These are phyloP conservation scores for Hansenula sp. DNA, from an alignment of 1,139 yeast genomes.

Conservation along the genomic window DNA sequence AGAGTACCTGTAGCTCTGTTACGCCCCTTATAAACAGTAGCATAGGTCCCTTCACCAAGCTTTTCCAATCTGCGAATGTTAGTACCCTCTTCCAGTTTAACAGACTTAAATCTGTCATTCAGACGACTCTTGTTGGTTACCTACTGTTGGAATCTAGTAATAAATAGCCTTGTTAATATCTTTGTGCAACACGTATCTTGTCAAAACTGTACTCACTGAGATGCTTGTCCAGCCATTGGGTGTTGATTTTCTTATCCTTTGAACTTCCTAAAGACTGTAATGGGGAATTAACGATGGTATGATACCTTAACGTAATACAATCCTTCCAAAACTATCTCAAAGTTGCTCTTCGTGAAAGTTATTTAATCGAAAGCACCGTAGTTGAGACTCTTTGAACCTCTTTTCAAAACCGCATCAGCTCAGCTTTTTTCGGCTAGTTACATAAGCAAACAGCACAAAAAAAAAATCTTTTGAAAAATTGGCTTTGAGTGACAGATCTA, in stretches of 20 bases:
- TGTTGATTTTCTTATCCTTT: neutral
- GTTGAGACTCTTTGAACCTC: no score
- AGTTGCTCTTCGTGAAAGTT: no score
- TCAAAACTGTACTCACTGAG: slow-evolving; percentile 9
- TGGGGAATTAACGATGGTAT: no score
- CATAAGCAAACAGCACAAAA: no score
- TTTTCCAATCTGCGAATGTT: slow-evolving; percentile 56
- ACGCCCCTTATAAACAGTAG: slow-evolving; percentile 95
- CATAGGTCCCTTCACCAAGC: slow-evolving; percentile 97
- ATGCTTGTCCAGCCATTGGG: slow-evolving; percentile 12
- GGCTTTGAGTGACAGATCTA: no score
- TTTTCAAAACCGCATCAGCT: no score
- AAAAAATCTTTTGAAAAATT: no score
- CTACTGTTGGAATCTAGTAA: slow-evolving; percentile 24
- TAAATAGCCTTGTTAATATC: neutral
- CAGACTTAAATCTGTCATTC: neutral
- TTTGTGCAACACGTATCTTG: neutral
- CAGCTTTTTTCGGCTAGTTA: no score
- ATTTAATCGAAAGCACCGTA: no score
- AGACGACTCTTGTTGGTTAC: neutral
- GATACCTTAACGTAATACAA: no score
- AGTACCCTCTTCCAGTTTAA: slow-evolving; percentile 5
- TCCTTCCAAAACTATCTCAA: no score
- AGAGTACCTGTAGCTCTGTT: slow-evolving; percentile 88
- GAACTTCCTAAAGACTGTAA: no score